phyloP scores from a whole-genome alignment of 1,139 yeast species.

The Geotrichum cucujoidarum region DNA sequence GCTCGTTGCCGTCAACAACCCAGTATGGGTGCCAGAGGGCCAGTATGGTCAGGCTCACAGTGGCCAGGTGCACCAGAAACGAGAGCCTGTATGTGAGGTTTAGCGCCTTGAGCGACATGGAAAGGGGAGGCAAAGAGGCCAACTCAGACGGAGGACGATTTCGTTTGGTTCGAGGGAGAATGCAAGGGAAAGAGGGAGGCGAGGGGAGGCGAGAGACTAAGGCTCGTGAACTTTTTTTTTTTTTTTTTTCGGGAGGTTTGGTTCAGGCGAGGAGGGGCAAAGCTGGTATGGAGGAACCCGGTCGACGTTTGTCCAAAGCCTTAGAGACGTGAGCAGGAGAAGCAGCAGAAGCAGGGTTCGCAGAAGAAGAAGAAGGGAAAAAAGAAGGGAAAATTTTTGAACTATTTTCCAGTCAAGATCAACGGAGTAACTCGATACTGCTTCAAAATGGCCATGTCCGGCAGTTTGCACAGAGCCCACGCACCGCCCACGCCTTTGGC shows the following conservation, averaged over 20 bases:
- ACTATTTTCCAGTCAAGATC: no score
- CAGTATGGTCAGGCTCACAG: conserved; percentile 5
- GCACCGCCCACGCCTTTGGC: no score
- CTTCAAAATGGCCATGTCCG: no score
- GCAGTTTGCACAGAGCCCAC: no score
- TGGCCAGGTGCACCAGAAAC: conserved; percentile 9
- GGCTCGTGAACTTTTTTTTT: not conserved
- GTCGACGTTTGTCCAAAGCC: no score
- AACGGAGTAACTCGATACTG: no score
- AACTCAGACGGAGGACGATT: not conserved
- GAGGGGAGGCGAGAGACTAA: no score
- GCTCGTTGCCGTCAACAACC: not conserved
- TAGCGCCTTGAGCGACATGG: conserved; percentile 12
- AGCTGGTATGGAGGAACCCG: not conserved
- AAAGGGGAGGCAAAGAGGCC: not conserved
- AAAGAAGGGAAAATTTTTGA: no score
- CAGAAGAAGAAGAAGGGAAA: no score
- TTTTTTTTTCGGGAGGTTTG: not conserved
- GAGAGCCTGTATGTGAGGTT: conserved; percentile 12
- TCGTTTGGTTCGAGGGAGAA: not conserved
- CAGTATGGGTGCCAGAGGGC: conserved; percentile 14
- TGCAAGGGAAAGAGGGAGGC: not conserved
- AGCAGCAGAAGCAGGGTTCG: no score
- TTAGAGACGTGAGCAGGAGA: no score
- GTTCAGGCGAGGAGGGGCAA: not conserved